Percentiles rank a stretch among this genome's conserved stretches.
phyloP scores from a whole-genome alignment of 306 rosid species.

The Biancaea sappan region DNA sequence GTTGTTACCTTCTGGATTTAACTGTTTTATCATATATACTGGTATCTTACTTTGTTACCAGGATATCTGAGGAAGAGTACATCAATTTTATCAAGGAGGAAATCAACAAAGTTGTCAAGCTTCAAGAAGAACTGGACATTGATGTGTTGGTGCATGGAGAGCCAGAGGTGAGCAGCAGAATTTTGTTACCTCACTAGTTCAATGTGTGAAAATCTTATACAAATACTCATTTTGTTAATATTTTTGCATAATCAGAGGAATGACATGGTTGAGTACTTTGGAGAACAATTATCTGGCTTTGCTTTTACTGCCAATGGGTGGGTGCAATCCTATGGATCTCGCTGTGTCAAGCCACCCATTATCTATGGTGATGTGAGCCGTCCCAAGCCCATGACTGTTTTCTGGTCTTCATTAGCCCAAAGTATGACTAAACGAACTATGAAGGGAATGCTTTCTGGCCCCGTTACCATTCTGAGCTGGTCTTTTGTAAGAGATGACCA shows the following conservation, averaged over 20 bases:
- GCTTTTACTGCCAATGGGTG: conserved; percentile 90
- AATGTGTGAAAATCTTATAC: conserved; percentile 11
- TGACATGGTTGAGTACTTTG: conserved; percentile 94
- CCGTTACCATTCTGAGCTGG: conserved; percentile 89
- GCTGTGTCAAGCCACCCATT: conserved; percentile 87
- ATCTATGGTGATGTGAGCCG: conserved; percentile 94
- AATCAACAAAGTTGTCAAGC: conserved; percentile 73
- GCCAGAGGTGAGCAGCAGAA: conserved; percentile 67
- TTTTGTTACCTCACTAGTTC: conserved; percentile 17
- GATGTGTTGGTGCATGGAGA: conserved; percentile 93
- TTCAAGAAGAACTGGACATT: conserved; percentile 89
- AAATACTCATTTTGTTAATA: not conserved
- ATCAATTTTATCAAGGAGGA: conserved; percentile 70
- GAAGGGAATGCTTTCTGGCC: conserved; percentile 96
- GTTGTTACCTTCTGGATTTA: not conserved
- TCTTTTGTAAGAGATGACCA: conserved; percentile 87
- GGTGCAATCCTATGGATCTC: conserved; percentile 91
- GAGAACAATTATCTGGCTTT: conserved; percentile 87
- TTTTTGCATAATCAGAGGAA: conserved; percentile 62
- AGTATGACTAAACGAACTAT: conserved; percentile 72
- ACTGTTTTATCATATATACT: conserved; percentile 9
- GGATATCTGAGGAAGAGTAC: conserved; percentile 73
- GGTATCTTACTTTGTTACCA: conserved; percentile 28
- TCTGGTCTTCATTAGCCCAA: conserved; percentile 83
- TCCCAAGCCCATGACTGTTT: conserved; percentile 87